Conservation (phyloP, 2,329 filamentous ascomycete species). For the Claviceps lovelessii region DNA sequence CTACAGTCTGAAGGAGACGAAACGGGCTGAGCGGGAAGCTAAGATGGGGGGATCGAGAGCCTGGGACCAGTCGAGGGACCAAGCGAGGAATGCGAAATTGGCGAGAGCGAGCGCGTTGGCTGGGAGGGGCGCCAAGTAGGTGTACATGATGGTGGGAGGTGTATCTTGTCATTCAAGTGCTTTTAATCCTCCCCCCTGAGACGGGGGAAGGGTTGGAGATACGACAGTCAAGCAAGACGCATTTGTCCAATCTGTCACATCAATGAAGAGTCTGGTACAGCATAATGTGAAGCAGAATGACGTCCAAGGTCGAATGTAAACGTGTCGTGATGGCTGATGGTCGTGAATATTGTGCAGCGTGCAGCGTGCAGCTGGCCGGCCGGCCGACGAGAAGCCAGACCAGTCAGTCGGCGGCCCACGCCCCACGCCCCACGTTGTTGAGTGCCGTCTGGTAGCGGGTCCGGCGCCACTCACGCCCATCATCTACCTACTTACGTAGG, state of each 20-base stretch:
- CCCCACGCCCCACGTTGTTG: too few species aligned
- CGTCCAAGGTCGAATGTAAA: neutral
- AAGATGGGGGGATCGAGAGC: constrained; percentile 38
- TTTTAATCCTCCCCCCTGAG: too few species aligned
- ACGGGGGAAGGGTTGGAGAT: too few species aligned
- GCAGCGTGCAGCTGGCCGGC: too few species aligned
- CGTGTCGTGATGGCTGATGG: neutral
- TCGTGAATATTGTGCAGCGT: neutral
- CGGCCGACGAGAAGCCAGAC: too few species aligned
- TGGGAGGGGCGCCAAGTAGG: constrained; percentile 41
- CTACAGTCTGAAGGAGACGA: constrained; percentile 53
- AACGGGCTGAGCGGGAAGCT: constrained; percentile 43
- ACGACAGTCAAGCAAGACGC: too few species aligned
- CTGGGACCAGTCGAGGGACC: constrained; percentile 36
- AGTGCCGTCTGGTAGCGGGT: neutral
- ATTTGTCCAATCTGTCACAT: too few species aligned
- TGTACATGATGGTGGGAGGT: neutral
- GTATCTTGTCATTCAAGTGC: too few species aligned
- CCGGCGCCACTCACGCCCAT: neutral
- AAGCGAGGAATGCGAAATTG: constrained; percentile 42
- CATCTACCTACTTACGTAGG: neutral
- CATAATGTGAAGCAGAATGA: neutral
- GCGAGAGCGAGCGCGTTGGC: constrained; percentile 37
- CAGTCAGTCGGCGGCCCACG: too few species aligned
- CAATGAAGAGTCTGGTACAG: neutral